Base-by-base conservation (phyloP, 78 protist genomes). In the Paulinella micropora region DNA sequence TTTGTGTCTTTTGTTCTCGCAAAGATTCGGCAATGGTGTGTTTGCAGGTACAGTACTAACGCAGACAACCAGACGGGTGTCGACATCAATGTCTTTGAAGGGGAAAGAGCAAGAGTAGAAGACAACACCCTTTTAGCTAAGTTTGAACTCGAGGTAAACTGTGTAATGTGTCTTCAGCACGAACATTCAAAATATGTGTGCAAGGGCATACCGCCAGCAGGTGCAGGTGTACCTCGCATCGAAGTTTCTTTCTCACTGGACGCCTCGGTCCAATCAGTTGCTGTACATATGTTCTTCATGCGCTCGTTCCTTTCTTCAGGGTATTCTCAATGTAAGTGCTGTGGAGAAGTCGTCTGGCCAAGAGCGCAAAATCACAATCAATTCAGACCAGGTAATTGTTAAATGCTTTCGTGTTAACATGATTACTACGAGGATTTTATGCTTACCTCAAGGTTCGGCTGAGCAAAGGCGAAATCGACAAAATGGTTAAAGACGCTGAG, bases 1-100 rank as follows among this genome's bases (percentile, higher is more conserved):
- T 35, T 93, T 93, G n/a, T n/a, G n/a, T n/a, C n/a, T n/a, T n/a
- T n/a, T n/a, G n/a, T n/a, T n/a, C n/a, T n/a, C n/a, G n/a, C n/a
- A n/a, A n/a, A n/a, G n/a, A n/a, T n/a, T n/a, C n/a, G n/a, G n/a
- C n/a, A n/a, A n/a, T n/a, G n/a, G n/a, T n/a, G n/a, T n/a, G n/a
- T n/a, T n/a, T n/a, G n/a, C n/a, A n/a, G n/a, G n/a, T n/a, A n/a
- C 91, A 69, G 89, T 4, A 99, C 99, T 34, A 98, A 97, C 35
- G 94, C 96, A 0, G 99, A 98, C 89, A 98, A 97, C 92, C 99
- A 99, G 96, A 96, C 97, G 34, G 93, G 90, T 88, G 99, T 97
- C 36, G 95, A 95, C 79, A 95, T 98, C 92, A 96, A 97, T 95
- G 99, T 98, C 0, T 87, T 91, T 88, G 99, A 98, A 93, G 99